Evolutionary conservation across 2,329 filamentous ascomycete genomes (phyloP), one percentile per base, ranked within the genome.

Genomic region (Cryphonectria radicalis): DNA sequence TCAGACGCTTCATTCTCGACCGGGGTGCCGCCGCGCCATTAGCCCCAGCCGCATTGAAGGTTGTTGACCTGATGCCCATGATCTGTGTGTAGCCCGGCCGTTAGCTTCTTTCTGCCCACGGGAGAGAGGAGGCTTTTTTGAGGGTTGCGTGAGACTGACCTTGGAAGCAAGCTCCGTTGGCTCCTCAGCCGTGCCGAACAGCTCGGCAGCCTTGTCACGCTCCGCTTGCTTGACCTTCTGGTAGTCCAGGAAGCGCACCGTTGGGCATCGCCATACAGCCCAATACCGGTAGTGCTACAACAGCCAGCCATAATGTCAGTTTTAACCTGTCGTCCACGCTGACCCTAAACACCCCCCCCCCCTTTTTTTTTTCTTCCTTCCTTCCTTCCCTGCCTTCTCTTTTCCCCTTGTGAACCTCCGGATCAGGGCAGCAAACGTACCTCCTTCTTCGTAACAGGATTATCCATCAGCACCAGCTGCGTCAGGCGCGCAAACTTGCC

Each of bases 361-460:
- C n/a, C n/a, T n/a, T n/a, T 28, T 28, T 28, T 28, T 28, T 28
- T 28, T 28, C 28, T 28, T 28, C 25, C 5, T 28, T 59, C 25
- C 35, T 17, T 59, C 25, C 32, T 17, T 28, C 37, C 62, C 73
- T 67, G 72, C 71, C 73, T 11, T 50, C 43, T 50, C 46, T 50
- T 11, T 17, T 8, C 5, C 43, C 7, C 4, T 73, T 28, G 60
- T 19, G 19, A 43, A 43, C 63, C 57, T 25, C 68, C 42, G 37
- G 22, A 40, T 43, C 28, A 25, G n/a, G n/a, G 65, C 63, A 17
- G 28, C 13, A 14, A 64, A 82, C 91, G 76, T 80, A 97, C 95
- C 90, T 98, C 95, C 83, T 95, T 97, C 84, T 92, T 93, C 35
- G 93, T 90, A 10, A 98, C 93, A 0, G 96, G 95, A 80, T 98